Base-by-base conservation (phyloP, 192 early-diverging fungal species). In the Cladochytrium replicatum region DNA sequence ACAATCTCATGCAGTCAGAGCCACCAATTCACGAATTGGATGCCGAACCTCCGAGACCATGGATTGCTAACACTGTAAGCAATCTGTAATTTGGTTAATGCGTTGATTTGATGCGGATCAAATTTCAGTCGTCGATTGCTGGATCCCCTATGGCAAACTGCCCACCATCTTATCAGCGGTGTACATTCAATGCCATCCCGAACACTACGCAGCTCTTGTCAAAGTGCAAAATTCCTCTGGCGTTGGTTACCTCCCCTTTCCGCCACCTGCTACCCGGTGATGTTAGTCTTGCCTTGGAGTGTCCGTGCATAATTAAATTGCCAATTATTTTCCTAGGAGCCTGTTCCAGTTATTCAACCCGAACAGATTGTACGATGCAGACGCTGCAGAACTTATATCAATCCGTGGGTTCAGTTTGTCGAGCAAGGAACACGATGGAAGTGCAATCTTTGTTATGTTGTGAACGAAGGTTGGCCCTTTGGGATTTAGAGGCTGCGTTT, bases 391-490 rank as follows among this genome's bases (percentile, higher is more conserved):
- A 86, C 89, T 2, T 98, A 98, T 54, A 90, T 98, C 60, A 96
- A 97, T 49, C 94, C 94, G 21, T 98, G 85, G 66, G 85, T 97
- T 4, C 82, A 81, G 34, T 98, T 95, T 75, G 81, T 89, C 0
- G 94, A 98, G 49, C 89, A 93, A 40, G 94, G 93, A 6, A 85
- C 88, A 32, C 76, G 89, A 30, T 98, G 94, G 94, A 85, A 84
- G 63, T 98, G 94, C 64, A 94, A 94, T 61, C 71, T 96, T 71
- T 98, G 94, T 63, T 85, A 80, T 49, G 69, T 92, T 15, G 76
- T 78, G 57, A 97, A 97, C 57, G 91, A 97, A 58, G 83, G 84
- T 83, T 59, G 43, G 61, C 29, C 8, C 7, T 15, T 26, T 19
- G 24, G n/a, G 19, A 28, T 27, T 38, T 17, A n/a, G 4, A 1